Base-by-base conservation (phyloP, 2,329 filamentous ascomycete genomes). In the Hymenotorrendiella dingleyae region DNA sequence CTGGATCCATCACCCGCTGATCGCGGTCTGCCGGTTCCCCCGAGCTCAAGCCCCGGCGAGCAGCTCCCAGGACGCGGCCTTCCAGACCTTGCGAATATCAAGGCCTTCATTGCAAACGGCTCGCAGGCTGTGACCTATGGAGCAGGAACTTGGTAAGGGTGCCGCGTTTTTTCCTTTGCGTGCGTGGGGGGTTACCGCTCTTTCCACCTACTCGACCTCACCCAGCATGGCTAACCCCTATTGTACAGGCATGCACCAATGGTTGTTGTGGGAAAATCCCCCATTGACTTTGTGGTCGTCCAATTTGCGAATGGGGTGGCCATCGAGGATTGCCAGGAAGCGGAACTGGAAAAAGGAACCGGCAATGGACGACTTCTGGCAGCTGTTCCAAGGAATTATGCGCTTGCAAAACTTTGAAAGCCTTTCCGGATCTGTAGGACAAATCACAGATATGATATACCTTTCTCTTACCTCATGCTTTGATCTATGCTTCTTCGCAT, bases 91-190 rank as follows among this genome's bases (percentile, higher is more conserved):
- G 61, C 63, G 17, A 72, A 76, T 7, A 56, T 94, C 28, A 74
- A 72, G 53, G 91, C 89, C 0, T 98, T 96, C 61, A 67, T 94
- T 42, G 90, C 86, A 1, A 77, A 73, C 37, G 82, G 80, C 3
- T 73, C 75, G 19, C 88, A 95, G 67, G 90, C 88, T 9, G 87
- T 98, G 11, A 96, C 89, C 3, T 98, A 97, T 63, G 88, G 78
- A 1, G 81, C 86, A 1, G 93, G 88, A 4, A 96, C 89, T 41
- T 98, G 83, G 91, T 43, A 36, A 36, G 30, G 7, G 10, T 7
- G 14, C 5, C 19, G 14, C 19, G 6, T 17, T 30, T 23, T 36
- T 29, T 12, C 8, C 8, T 20, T 30, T 26, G n/a, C n/a, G n/a
- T n/a, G n/a, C n/a, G n/a, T n/a, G n/a, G n/a, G n/a, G n/a, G n/a